Evolutionary conservation across 164 flowering plant species (phyloP).

Genomic region (Dillenia suffruticosa): DNA sequence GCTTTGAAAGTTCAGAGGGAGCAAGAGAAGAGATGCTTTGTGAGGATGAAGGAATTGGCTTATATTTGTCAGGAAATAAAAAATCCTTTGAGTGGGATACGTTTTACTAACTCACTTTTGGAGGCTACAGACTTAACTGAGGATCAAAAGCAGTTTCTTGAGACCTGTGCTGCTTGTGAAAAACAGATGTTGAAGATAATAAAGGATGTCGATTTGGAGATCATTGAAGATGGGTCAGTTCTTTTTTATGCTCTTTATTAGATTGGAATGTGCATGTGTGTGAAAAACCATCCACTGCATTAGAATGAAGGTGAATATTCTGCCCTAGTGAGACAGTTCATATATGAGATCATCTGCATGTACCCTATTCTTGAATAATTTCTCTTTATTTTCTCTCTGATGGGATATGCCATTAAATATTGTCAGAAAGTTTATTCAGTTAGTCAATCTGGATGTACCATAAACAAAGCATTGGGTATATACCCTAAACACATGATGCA

Average conservation of each 20-base stretch:
- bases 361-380: too few relatives aligned
- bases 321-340: too few relatives aligned
- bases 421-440: too few relatives aligned
- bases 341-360: too few relatives aligned
- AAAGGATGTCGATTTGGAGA: slow-evolving; percentile 61
- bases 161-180: slow-evolving; percentile 93
- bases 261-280: too few relatives aligned
- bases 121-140: slow-evolving; percentile 72
- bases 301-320: too few relatives aligned
- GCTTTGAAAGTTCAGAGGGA: slow-evolving; percentile 69
- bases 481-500: too few relatives aligned
- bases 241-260: background rate
- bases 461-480: too few relatives aligned
- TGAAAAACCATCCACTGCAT: too few relatives aligned
- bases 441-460: too few relatives aligned
- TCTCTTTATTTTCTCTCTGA: too few relatives aligned
- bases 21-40: slow-evolving; percentile 61
- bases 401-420: too few relatives aligned
- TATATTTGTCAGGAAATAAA: slow-evolving; percentile 89
- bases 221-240: slow-evolving; percentile 78
- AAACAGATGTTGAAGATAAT: slow-evolving; percentile 82
- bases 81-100: slow-evolving; percentile 83
- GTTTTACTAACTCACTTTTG: slow-evolving; percentile 73
- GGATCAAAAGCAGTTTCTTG: slow-evolving; percentile 88
- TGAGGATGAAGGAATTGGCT: slow-evolving; percentile 84